Percentiles rank a stretch among this genome's conserved stretches.
Conservation (phyloP, 2,329 filamentous ascomycete genomes). For the Aaosphaeria arxii region DNA sequence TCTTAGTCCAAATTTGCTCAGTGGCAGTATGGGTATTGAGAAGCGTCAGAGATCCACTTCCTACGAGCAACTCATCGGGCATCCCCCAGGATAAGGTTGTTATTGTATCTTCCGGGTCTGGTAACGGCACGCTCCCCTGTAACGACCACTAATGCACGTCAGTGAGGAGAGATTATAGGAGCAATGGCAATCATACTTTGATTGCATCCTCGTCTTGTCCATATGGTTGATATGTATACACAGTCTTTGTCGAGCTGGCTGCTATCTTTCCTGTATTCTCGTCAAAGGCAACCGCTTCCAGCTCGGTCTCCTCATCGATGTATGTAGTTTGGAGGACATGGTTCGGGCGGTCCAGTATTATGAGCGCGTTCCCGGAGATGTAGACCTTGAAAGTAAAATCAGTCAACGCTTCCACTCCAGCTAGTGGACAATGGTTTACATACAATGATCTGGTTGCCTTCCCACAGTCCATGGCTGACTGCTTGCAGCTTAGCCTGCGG, state of each 20-base stretch:
- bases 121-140: slow-evolving; percentile 56
- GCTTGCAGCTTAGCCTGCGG: slow-evolving; percentile 76
- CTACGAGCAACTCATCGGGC: slow-evolving; percentile 79
- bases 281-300: slow-evolving; percentile 79
- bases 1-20: slow-evolving; percentile 68
- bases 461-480: slow-evolving; percentile 71
- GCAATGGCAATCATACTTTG: slow-evolving; percentile 54
- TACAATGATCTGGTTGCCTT: slow-evolving; percentile 70
- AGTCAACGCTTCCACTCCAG: slow-evolving; percentile 5
- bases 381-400: slow-evolving; percentile 60
- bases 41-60: slow-evolving; percentile 66
- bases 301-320: slow-evolving; percentile 66
- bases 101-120: slow-evolving; percentile 47
- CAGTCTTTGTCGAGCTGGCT: slow-evolving; percentile 61
- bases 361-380: slow-evolving; percentile 82
- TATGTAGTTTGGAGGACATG: slow-evolving; percentile 87
- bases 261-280: slow-evolving; percentile 83
- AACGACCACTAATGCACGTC: slow-evolving; percentile 51
- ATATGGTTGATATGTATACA: slow-evolving; percentile 78
- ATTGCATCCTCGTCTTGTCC: slow-evolving; percentile 67
- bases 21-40: slow-evolving; percentile 58
- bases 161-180: neutral
- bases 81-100: slow-evolving; percentile 80
- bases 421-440: slow-evolving; percentile 26
- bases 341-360: slow-evolving; percentile 73